Base-by-base conservation (phyloP, 1,284 basidiomycete genomes). In the Singerocomus inundabilis region DNA sequence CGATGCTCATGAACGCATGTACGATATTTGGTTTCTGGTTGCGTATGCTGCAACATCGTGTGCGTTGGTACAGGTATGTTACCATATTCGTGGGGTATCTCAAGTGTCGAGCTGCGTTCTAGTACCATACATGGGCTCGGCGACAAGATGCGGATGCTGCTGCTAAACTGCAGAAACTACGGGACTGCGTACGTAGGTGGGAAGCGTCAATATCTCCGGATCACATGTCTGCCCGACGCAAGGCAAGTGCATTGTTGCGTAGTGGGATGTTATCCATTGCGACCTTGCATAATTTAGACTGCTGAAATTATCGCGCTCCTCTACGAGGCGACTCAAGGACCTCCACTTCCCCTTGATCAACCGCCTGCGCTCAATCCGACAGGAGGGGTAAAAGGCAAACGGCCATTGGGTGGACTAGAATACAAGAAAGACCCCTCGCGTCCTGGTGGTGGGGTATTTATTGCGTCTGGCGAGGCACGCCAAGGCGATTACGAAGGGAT, bases 61-160 rank as follows among this genome's bases (percentile, higher is more conserved):
- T 67, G 91, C 91, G 5, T 77, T 97, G 56, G 86, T 96, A 37
- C 93, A 95, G 82, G 90, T 92, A 62, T 48, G 80, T 70, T 49
- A n/a, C 33, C 36, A 49, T 33, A 29, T 55, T 44, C 41, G 10
- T 24, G 44, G 46, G 7, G 24, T 16, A 15, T 34, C 55, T n/a
- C 34, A 34, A 32, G 47, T 40, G 33, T 42, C 47, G 43, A 60
- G 51, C 45, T 55, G 44, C 46, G 41, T 53, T 54, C 24, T 63
- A 93, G 88, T 96, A 96, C 62, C 93, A 97, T 62, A 93, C 91
- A 0, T 97, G 89, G 82, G 92, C 91, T 10, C 79, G 93, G 44
- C 77, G 91, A 40, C 82, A 87, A 57, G 91, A 95, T 60, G 70
- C 76, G 2, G 79, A 82, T 5, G 88, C 93, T 4, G 81, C 88